Evolutionary conservation across 2,329 filamentous ascomycete species (phyloP).

Genomic region (Zymoseptoria crescenta): DNA sequence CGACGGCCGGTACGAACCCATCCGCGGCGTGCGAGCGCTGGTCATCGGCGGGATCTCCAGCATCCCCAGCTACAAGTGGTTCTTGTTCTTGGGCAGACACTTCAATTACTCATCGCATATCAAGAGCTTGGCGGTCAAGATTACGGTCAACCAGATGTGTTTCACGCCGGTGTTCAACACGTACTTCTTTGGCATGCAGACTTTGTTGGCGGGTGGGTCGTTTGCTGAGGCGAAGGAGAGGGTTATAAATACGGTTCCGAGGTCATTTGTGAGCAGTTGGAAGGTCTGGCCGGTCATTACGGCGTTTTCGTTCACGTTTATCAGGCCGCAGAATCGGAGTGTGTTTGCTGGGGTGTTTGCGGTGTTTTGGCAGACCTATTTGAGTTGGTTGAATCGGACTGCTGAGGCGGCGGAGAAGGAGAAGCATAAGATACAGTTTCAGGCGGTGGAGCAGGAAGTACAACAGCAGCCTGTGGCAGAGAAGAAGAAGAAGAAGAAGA

Average conservation of each 20-base stretch:
- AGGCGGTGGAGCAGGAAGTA: constrained; percentile 27
- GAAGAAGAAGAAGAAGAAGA: constrained; percentile 2
- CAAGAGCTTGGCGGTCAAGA: constrained; percentile 66
- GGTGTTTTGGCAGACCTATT: constrained; percentile 87
- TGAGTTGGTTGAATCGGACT: constrained; percentile 68
- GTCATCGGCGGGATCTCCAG: constrained; percentile 64
- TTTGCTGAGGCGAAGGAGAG: constrained; percentile 59
- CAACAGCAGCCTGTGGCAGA: not conserved
- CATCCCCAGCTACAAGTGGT: constrained; percentile 80
- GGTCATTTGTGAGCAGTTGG: constrained; percentile 67
- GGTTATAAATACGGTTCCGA: constrained; percentile 66
- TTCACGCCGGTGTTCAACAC: constrained; percentile 63
- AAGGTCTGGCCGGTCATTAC: constrained; percentile 87
- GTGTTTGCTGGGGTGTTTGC: constrained; percentile 70
- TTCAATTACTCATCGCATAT: constrained; percentile 77
- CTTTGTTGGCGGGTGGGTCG: constrained; percentile 50
- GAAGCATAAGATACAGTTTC: not conserved
- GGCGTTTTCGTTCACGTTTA: constrained; percentile 77
- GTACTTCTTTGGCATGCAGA: constrained; percentile 48
- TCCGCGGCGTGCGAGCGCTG: constrained; percentile 62
- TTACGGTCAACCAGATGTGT: constrained; percentile 66
- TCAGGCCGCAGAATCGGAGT: constrained; percentile 69
- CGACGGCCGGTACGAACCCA: constrained; percentile 53
- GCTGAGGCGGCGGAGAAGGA: constrained; percentile 49
- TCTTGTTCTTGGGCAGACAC: constrained; percentile 64